Percentiles rank a stretch among this genome's conserved stretches.
These are phyloP conservation scores for Zoysia pacifica DNA, from an alignment of 176 grass and related monocot genomes.

Conservation along the genomic window DNA sequence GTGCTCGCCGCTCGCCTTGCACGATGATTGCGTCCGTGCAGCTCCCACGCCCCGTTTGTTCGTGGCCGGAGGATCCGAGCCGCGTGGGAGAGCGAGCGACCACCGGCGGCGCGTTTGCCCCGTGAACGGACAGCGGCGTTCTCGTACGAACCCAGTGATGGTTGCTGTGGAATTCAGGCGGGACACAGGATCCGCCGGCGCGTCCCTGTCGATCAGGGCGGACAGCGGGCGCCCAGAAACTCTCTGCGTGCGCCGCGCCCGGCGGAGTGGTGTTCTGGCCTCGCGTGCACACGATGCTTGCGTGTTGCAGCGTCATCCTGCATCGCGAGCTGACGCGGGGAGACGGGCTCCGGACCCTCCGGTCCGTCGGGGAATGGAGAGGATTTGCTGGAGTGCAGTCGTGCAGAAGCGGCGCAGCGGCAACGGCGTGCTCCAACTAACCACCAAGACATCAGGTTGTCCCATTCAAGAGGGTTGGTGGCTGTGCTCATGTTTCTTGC, in stretches of 20 bases:
- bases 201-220: conserved; percentile 11
- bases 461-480: too few species aligned
- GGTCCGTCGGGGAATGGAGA: background rate
- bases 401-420: conserved; percentile 16
- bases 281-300: background rate
- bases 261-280: background rate
- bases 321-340: background rate
- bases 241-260: background rate
- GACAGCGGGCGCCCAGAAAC: background rate
- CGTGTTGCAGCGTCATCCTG: background rate
- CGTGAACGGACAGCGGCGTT: conserved; percentile 22
- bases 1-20: background rate
- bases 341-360: background rate
- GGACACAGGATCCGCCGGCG: background rate
- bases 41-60: background rate
- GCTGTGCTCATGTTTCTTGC: too few species aligned
- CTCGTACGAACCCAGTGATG: conserved; percentile 1
- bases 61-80: background rate
- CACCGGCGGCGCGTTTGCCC: background rate
- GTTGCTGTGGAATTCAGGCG: conserved; percentile 12
- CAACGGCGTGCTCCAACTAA: conserved; percentile 41
- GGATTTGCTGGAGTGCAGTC: background rate
- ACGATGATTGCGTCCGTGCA: conserved; percentile 33
- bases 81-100: background rate
- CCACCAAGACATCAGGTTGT: background rate